Evolutionary conservation across 805 yeast species (phyloP), one percentile per base, ranked within the genome.

Genomic region (Metschnikowia matae): DNA sequence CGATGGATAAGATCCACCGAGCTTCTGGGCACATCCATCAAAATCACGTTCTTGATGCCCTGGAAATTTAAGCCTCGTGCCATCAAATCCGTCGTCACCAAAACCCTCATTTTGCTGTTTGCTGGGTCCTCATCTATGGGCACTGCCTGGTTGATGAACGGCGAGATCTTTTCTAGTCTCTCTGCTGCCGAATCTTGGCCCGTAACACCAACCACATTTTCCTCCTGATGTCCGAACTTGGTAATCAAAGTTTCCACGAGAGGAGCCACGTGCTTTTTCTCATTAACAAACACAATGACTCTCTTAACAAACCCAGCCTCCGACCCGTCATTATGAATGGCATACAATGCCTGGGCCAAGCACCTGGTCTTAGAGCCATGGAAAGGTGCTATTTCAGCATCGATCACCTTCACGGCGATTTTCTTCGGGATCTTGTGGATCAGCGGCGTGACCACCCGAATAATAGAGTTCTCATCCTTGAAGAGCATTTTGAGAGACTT

Each of bases 51-150:
- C 57, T 90, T 78, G 31, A 94, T 82, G 15, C 87, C 87, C 49
- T 79, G 78, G 68, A 94, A 90, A 62, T 92, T 92, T 49, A 94
- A 69, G 2, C 99, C 99, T 61, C 99, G 76, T 1, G 97, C 91
- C 51, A 89, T 74, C 40, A 94, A 73, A 67, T 92, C 99, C 0
- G 98, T 90, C 20, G 96, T 86, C 0, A 92, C 83, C 32, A 94
- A 73, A 0, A 92, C 85, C 59, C 85, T 85, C 52, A 89, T 63
- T 44, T 62, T 66, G 59, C 68, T 57, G 55, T 52, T 54, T 34
- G 59, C 62, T 1, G 52, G 50, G 46, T 62, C 66, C 26, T 64
- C 62, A 7, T 70, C 71, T 14, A 82, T 49, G 48, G 61, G 62
- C 44, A 71, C 71, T 1, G 92, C 84, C 1, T 87, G 83, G 10